Percentiles rank a stretch among this genome's conserved stretches.
Evolutionary conservation across 129 eudicot genomes (phyloP).

Genomic region (Mikania micrantha): DNA sequence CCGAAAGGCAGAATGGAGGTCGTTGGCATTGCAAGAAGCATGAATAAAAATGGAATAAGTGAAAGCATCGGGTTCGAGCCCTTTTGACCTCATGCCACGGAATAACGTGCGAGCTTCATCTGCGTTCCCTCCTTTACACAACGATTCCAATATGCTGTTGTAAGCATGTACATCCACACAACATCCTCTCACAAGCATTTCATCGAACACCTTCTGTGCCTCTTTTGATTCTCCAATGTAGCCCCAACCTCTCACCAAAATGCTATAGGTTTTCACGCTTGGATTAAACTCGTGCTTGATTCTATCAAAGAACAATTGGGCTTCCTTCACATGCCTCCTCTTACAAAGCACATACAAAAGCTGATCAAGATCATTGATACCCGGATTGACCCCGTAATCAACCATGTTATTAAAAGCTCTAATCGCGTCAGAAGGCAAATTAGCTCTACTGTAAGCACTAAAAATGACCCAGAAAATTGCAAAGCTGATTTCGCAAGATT

Average conservation of each 20-base stretch:
- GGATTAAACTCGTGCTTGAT: conserved; percentile 34
- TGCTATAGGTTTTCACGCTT: conserved; percentile 57
- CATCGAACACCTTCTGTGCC: conserved; percentile 71
- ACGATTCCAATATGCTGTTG: conserved; percentile 60
- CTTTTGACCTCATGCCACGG: conserved; percentile 45
- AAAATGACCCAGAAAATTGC: conserved; percentile 62
- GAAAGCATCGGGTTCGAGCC: conserved; percentile 69
- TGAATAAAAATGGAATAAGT: conserved; percentile 71
- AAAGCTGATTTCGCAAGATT: conserved; percentile 25
- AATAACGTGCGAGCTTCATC: conserved; percentile 64
- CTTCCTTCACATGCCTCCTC: conserved; percentile 66
- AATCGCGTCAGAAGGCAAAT: conserved; percentile 71
- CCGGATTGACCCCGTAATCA: conserved; percentile 54
- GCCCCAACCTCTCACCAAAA: conserved; percentile 82
- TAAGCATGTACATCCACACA: conserved; percentile 68
- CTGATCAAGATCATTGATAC: conserved; percentile 61
- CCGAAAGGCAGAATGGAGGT: conserved; percentile 58
- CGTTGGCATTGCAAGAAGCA: conserved; percentile 51
- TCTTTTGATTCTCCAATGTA: conserved; percentile 44
- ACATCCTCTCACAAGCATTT: conserved; percentile 67
- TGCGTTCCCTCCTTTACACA: conserved; percentile 66
- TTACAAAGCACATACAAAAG: conserved; percentile 62
- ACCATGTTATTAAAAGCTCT: conserved; percentile 72
- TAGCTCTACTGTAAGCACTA: conserved; percentile 63
- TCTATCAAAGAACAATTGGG: conserved; percentile 61